Percentiles rank a stretch among this genome's conserved stretches.
Evolutionary conservation across 345 rosid genomes (phyloP).

Genomic region (Populus davidiana): DNA sequence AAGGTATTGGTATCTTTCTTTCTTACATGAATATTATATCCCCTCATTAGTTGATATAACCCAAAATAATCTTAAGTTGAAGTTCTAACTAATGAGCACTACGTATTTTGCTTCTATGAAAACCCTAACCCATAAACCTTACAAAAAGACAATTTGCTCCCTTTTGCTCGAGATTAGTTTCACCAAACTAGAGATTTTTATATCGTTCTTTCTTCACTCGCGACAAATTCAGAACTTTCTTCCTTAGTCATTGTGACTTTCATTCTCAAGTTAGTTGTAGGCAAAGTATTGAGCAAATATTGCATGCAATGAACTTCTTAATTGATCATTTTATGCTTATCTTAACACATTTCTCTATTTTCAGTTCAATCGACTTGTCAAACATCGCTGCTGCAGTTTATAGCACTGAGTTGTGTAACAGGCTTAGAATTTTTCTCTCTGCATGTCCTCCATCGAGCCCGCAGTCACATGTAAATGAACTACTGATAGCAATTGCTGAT

Average conservation of each 20-base stretch:
- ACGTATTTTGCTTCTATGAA: not conserved
- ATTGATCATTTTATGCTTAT: conserved; percentile 1
- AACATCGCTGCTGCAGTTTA: conserved; percentile 30
- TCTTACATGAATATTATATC: not conserved
- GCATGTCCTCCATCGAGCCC: conserved; percentile 35
- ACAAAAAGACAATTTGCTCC: not conserved
- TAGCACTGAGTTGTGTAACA: conserved; percentile 30
- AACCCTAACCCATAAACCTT: not conserved
- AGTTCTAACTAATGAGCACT: not conserved
- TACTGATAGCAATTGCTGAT: conserved; percentile 28
- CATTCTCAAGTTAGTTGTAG: not conserved
- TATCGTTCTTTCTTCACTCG: not conserved
- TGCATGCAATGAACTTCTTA: not conserved
- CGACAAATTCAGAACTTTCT: not conserved
- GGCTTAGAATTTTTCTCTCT: conserved; percentile 27
- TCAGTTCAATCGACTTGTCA: conserved; percentile 34
- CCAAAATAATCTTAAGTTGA: too few relatives aligned
- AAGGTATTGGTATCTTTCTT: conserved; percentile 13
- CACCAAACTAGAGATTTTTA: too few relatives aligned
- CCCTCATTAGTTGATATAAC: too few relatives aligned
- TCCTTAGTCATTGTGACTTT: not conserved
- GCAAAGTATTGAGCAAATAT: not conserved
- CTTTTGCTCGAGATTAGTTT: too few relatives aligned
- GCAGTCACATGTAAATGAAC: conserved; percentile 32
- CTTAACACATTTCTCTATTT: conserved; percentile 22